A percentile compares a stretch with the other conserved stretches of the same genome.
These are phyloP conservation scores for Heritiera littoralis DNA, from an alignment of 345 rosid species.

Conservation along the genomic window DNA sequence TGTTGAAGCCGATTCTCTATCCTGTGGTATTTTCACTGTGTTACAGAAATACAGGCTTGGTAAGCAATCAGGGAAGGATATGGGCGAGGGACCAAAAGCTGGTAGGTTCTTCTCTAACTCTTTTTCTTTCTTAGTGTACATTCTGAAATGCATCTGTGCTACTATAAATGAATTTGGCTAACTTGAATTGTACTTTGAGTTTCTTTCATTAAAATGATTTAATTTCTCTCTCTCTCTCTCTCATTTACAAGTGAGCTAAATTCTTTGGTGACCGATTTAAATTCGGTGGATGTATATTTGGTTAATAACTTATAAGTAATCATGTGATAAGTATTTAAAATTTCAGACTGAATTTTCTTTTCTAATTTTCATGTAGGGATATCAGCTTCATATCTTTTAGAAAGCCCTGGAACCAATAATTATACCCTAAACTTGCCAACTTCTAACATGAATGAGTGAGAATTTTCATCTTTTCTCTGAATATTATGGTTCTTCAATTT, in stretches of 20 bases:
- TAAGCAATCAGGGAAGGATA: conserved; percentile 80
- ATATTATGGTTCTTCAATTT: conserved; percentile 2
- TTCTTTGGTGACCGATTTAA: neutral
- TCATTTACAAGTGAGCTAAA: neutral
- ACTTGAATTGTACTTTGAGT: neutral
- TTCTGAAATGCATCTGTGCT: neutral
- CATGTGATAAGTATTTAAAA: neutral
- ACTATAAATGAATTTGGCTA: conserved; percentile 8
- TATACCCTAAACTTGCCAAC: conserved; percentile 44
- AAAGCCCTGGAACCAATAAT: conserved; percentile 39
- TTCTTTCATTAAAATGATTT: conserved; percentile 9
- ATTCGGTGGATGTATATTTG: conserved; percentile 1
- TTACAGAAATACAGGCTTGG: conserved; percentile 86
- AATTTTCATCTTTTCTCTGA: conserved; percentile 15
- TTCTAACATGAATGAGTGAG: conserved; percentile 73
- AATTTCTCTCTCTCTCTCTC: neutral
- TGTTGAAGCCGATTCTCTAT: neutral
- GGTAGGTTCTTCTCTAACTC: conserved; percentile 36
- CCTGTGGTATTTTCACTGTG: conserved; percentile 22
- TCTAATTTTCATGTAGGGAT: conserved; percentile 29
- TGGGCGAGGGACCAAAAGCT: conserved; percentile 53
- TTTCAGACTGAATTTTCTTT: conserved; percentile 22
- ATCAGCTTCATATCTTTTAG: conserved; percentile 55
- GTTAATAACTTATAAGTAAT: neutral
- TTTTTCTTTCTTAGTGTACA: neutral